Evolutionary conservation across 2,329 filamentous ascomycete species (phyloP), one percentile per base, ranked within the genome.

Genomic region (Calonectria montana): DNA sequence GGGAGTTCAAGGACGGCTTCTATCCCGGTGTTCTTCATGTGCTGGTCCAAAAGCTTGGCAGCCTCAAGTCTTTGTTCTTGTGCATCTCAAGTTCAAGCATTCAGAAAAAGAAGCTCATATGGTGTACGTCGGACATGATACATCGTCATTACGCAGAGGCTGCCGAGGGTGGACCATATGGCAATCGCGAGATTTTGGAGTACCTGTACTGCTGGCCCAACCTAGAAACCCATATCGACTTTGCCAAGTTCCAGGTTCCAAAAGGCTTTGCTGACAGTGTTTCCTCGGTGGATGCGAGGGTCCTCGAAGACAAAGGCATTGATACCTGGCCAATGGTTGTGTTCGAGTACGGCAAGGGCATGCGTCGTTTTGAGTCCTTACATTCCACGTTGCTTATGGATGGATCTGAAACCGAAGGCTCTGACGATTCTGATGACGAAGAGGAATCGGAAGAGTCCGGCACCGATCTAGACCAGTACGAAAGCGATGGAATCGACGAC

Each of bases 401-500:
- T 13, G 69, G 73, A 16, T 64, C 74, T n/a, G 75, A 74, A 5
- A 67, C 71, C 9, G 69, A 75, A n/a, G 70, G 65, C 5, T 74
- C 76, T 0, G 72, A 76, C 8, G 72, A 75, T 29, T 70, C 70
- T 0, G 70, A 75, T 0, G 69, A 71, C 0, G 76, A 73, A 3
- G 63, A 65, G 1, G 69, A 79, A 0, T 67, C 67, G 1, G 74
- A 74, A 13, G 71, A 80, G 27, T 69, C 64, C 7, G 75, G 76
- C 0, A 48, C 67, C 1, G 74, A 78, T 21, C 55, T 74, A 2
- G 75, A 83, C 35, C 78, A 82, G 53, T 85, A 86, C 18, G 84
- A 86, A 45, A 84, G 83, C 50, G 83, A 84, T 0, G 83, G 82
- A 0, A 84, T 86, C 8, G 83, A 85, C 43, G 83, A 85, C 57